phyloP scores from a whole-genome alignment of 163 green algal species.

The Dunaliella salina region DNA sequence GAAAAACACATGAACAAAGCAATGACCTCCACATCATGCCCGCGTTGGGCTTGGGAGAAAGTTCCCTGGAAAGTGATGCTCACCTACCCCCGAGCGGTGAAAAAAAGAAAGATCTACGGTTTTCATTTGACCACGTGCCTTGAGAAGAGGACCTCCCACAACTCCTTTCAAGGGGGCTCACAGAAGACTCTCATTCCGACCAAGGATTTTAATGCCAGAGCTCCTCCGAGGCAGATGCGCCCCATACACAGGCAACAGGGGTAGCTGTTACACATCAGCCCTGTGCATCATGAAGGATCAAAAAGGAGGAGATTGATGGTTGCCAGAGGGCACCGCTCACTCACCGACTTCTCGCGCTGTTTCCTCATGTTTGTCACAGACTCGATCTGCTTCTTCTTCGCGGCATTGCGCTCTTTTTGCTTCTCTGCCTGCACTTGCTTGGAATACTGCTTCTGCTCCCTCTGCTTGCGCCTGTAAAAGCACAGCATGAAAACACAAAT shows the following conservation, averaged over 20 bases:
- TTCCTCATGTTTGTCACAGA: constrained; percentile 79
- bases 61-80: too few species aligned
- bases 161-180: too few species aligned
- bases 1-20: too few species aligned
- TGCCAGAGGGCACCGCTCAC: background rate
- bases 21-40: too few species aligned
- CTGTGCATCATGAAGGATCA: background rate
- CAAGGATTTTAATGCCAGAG: too few species aligned
- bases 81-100: background rate
- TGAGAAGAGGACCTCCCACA: too few species aligned
- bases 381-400: constrained; percentile 81
- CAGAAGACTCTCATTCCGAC: too few species aligned
- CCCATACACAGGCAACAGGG: background rate
- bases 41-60: too few species aligned
- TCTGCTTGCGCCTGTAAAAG: constrained; percentile 76
- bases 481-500: background rate
- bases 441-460: constrained; percentile 86
- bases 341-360: constrained; percentile 64
- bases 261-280: background rate
- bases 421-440: constrained; percentile 93
- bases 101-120: too few species aligned
- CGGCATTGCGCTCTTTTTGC: constrained; percentile 62
- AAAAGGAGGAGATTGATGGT: background rate
- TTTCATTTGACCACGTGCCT: too few species aligned
- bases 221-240: too few species aligned